A percentile compares a stretch with the other conserved stretches of the same genome.
Conservation (phyloP, 192 early-diverging fungal species). For the Backusella tuberculispora region DNA sequence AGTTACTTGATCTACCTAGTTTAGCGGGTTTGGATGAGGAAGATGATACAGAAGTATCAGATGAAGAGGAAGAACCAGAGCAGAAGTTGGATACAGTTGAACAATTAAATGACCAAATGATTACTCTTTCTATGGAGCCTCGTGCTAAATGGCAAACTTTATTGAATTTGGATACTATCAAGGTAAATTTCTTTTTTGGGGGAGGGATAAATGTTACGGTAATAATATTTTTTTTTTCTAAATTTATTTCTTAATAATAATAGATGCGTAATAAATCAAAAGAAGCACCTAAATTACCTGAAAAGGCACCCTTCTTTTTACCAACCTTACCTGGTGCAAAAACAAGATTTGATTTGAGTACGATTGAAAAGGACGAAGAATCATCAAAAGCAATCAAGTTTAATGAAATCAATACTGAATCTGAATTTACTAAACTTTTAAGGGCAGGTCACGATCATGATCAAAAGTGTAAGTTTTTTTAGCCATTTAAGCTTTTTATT, state of each 20-base stretch:
- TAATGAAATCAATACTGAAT: slow-evolving; percentile 55
- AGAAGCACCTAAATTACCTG: slow-evolving; percentile 86
- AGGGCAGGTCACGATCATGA: slow-evolving; percentile 48
- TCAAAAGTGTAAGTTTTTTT: slow-evolving; percentile 42
- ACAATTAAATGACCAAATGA: slow-evolving; percentile 80
- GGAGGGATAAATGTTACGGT: neutral
- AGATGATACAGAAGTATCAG: slow-evolving; percentile 43
- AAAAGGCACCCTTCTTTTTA: slow-evolving; percentile 94
- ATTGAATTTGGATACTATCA: slow-evolving; percentile 87
- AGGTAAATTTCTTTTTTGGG: slow-evolving; percentile 46
- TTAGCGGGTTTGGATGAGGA: slow-evolving; percentile 58
- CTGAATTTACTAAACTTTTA: slow-evolving; percentile 65
- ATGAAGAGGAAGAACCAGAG: slow-evolving; percentile 33
- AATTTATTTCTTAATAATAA: neutral
- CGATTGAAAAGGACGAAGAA: slow-evolving; percentile 40
- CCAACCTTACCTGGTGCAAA: slow-evolving; percentile 73
- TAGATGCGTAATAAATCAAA: slow-evolving; percentile 88
- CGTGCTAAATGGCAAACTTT: slow-evolving; percentile 91
- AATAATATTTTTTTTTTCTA: neutral
- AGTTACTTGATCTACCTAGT: slow-evolving; percentile 61
- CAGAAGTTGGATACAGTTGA: slow-evolving; percentile 36
- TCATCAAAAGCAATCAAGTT: slow-evolving; percentile 47
- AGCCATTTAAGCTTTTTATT: neutral
- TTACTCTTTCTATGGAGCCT: slow-evolving; percentile 81
- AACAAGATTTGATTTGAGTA: slow-evolving; percentile 31